Evolutionary conservation across 176 grass and related monocot species (phyloP).

Genomic region (Lolium rigidum): DNA sequence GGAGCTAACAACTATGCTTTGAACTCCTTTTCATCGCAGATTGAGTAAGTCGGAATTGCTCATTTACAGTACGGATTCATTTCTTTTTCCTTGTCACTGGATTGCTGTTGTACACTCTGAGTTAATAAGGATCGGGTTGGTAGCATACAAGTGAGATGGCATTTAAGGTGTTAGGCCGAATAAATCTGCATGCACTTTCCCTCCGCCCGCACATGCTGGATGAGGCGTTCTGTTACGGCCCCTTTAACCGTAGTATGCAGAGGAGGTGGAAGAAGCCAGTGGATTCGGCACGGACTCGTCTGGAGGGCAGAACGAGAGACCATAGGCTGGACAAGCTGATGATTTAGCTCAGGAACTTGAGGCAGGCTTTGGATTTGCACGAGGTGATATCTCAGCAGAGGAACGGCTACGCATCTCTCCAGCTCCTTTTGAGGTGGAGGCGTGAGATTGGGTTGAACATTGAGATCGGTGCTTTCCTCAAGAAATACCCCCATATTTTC

Average conservation of each 20-base stretch:
- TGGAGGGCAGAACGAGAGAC: slow-evolving; percentile 68
- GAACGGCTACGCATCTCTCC: slow-evolving; percentile 64
- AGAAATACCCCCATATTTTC: slow-evolving; percentile 67
- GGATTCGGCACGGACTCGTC: slow-evolving; percentile 59
- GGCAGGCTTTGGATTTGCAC: slow-evolving; percentile 47
- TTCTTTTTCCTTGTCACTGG: background rate
- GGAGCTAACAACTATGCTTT: too few relatives aligned
- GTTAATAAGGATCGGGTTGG: background rate
- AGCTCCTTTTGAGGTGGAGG: slow-evolving; percentile 65
- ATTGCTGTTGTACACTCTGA: background rate
- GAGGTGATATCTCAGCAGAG: slow-evolving; percentile 61
- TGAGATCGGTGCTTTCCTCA: slow-evolving; percentile 57
- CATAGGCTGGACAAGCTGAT: slow-evolving; percentile 68
- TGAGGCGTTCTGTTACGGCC: slow-evolving; percentile 9
- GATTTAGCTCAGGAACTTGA: slow-evolving; percentile 63
- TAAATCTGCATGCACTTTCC: background rate
- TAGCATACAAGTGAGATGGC: background rate
- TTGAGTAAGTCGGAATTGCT: background rate
- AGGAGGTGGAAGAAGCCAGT: slow-evolving; percentile 68
- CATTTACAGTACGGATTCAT: background rate
- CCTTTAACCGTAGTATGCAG: slow-evolving; percentile 39
- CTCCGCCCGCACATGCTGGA: background rate
- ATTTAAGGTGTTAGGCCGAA: background rate
- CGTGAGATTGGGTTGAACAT: slow-evolving; percentile 59
- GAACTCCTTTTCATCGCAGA: background rate